Evolutionary conservation across 192 early-diverging fungal species (phyloP).

Genomic region (Lobosporangium transversale): DNA sequence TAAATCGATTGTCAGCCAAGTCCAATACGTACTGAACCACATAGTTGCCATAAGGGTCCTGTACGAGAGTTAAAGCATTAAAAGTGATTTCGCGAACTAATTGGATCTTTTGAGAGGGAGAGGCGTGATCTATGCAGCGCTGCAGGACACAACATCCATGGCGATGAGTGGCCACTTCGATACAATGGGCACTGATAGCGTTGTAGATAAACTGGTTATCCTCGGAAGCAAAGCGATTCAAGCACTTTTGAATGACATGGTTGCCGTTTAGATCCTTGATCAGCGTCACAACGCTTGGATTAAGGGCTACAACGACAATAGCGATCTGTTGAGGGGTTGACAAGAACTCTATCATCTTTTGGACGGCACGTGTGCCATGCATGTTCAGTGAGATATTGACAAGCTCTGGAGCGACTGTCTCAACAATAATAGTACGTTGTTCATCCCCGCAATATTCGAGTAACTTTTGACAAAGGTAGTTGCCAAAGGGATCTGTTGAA

Average conservation of each 20-base stretch:
- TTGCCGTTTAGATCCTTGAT: conserved; percentile 94
- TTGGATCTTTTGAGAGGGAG: conserved; percentile 74
- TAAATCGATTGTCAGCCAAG: conserved; percentile 70
- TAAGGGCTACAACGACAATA: conserved; percentile 72
- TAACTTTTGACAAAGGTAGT: conserved; percentile 93
- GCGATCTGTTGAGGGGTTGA: conserved; percentile 74
- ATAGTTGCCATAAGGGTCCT: conserved; percentile 94
- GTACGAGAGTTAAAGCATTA: conserved; percentile 78
- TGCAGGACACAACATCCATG: conserved; percentile 94
- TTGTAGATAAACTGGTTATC: conserved; percentile 92
- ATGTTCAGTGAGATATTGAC: conserved; percentile 87
- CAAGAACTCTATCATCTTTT: conserved; percentile 89
- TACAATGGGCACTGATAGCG: conserved; percentile 78
- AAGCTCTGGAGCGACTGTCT: conserved; percentile 76
- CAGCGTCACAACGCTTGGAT: conserved; percentile 77
- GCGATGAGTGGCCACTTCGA: conserved; percentile 88
- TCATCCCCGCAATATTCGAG: conserved; percentile 82
- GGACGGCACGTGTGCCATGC: conserved; percentile 93
- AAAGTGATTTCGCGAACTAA: conserved; percentile 80
- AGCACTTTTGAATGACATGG: conserved; percentile 93
- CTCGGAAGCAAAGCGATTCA: conserved; percentile 74
- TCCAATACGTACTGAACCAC: conserved; percentile 94
- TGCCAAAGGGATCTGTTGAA: conserved; percentile 91
- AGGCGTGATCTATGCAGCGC: conserved; percentile 89
- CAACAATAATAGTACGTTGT: conserved; percentile 79